These are phyloP conservation scores for Primulina huaijiensis DNA, from an alignment of 257 asterid species.

Conservation along the genomic window DNA sequence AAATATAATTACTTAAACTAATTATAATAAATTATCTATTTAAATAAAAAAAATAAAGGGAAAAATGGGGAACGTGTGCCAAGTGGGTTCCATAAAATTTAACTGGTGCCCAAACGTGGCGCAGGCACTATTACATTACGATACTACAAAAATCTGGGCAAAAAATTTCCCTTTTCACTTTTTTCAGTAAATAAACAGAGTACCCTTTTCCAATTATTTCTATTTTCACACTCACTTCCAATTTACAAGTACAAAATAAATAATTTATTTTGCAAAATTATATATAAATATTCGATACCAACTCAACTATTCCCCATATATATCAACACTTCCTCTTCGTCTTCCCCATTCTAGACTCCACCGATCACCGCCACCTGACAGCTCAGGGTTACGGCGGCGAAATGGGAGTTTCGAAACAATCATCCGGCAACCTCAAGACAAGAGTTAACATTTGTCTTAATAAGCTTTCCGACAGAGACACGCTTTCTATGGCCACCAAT, in stretches of 20 bases:
- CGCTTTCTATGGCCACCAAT: constrained; percentile 58
- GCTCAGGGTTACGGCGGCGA: background rate
- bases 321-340: background rate
- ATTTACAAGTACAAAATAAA: too few relatives aligned
- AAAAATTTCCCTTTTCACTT: background rate
- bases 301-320: background rate
- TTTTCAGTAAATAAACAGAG: background rate
- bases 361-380: background rate
- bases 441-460: constrained; percentile 62
- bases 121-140: background rate
- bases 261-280: too few relatives aligned
- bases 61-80: background rate
- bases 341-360: constrained; percentile 22
- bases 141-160: background rate
- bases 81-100: background rate
- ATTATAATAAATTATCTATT: too few relatives aligned
- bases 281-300: too few relatives aligned
- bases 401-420: constrained; percentile 43
- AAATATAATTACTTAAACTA: too few relatives aligned
- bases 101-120: background rate
- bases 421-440: constrained; percentile 49
- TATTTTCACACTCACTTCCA: background rate
- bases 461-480: constrained; percentile 80
- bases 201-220: background rate
- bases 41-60: too few relatives aligned